Percentiles rank a stretch among this genome's conserved stretches.
These are phyloP conservation scores for Biscogniauxia mediterranea DNA, from an alignment of 2,329 filamentous ascomycete genomes.

Conservation along the genomic window DNA sequence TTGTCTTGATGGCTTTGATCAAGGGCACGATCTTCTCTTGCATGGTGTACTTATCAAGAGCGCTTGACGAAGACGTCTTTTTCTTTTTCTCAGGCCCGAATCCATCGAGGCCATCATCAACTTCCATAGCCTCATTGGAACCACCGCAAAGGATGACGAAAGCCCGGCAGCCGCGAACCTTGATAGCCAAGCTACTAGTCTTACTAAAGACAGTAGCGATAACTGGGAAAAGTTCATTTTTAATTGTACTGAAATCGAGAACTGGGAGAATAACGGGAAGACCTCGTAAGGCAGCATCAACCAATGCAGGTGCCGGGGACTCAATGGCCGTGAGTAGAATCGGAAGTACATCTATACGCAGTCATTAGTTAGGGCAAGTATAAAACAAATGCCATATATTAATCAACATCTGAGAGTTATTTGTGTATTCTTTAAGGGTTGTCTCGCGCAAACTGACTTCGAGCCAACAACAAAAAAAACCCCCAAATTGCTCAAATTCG, in stretches of 20 bases:
- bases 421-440: neutral
- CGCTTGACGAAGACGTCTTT: constrained; percentile 67
- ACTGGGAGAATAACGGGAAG: constrained; percentile 79
- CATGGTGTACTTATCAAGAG: constrained; percentile 95
- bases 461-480: neutral
- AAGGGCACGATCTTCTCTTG: constrained; percentile 95
- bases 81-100: constrained; percentile 56
- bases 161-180: constrained; percentile 86
- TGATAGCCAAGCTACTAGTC: constrained; percentile 91
- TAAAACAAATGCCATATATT: constrained; percentile 5
- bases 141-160: constrained; percentile 89
- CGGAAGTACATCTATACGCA: constrained; percentile 73
- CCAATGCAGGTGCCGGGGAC: constrained; percentile 82
- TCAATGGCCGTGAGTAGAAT: constrained; percentile 82
- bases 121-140: constrained; percentile 46
- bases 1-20: constrained; percentile 91
- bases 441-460: neutral
- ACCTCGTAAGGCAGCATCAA: constrained; percentile 79
- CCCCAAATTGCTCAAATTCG: no score
- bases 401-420: neutral
- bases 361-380: constrained; percentile 20
- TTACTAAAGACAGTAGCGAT: constrained; percentile 88
- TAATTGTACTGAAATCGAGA: constrained; percentile 94
- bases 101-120: constrained; percentile 74
- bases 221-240: constrained; percentile 93